Percentiles rank a stretch among this genome's conserved stretches.
These are phyloP conservation scores for Bruguiera parviflora DNA, from an alignment of 345 rosid species.

Conservation along the genomic window DNA sequence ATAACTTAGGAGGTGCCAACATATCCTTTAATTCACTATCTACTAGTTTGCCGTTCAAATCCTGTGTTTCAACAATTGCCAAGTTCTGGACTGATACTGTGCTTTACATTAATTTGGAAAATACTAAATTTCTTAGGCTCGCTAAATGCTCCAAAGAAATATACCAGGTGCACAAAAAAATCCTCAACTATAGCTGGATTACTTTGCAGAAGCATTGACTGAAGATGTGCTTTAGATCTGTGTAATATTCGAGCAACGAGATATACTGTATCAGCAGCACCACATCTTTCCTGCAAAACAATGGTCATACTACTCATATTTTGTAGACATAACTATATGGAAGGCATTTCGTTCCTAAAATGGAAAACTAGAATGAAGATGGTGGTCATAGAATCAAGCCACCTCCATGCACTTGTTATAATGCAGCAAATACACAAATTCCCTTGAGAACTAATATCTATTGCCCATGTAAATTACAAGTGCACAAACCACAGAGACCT, in stretches of 20 bases:
- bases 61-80: no score
- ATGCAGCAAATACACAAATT: no score
- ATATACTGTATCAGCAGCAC: constrained; percentile 68
- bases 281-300: constrained; percentile 88
- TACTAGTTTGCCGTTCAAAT: background rate
- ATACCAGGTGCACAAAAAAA: constrained; percentile 74
- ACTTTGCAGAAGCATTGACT: constrained; percentile 83
- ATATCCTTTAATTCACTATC: no score
- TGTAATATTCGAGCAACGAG: constrained; percentile 84
- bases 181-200: constrained; percentile 80
- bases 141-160: constrained; percentile 14
- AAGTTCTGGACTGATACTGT: no score
- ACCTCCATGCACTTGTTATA: no score
- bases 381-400: no score
- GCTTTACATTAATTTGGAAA: no score
- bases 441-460: no score
- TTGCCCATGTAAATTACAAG: no score
- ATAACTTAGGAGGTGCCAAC: background rate
- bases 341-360: background rate
- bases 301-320: constrained; percentile 20
- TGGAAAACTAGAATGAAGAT: background rate
- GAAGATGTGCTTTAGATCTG: constrained; percentile 87
- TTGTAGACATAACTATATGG: background rate
- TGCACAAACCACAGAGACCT: no score
- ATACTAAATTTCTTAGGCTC: background rate